Evolutionary conservation across 495 filamentous ascomycete genomes (phyloP).

Genomic region (Rostrohypoxylon terebratum): DNA sequence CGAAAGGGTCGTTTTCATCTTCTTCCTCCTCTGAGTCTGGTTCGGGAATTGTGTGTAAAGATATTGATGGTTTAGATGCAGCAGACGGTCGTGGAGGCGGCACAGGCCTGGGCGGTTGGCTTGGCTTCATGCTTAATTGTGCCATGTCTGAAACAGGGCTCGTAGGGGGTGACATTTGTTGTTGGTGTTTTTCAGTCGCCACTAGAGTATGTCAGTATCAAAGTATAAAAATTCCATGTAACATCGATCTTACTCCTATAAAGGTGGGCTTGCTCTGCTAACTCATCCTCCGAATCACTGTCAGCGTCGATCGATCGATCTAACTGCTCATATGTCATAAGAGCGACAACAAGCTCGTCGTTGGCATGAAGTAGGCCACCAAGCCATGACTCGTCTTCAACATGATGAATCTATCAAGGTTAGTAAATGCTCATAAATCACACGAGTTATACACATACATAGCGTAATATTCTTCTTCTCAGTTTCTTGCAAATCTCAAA

Average conservation of each 20-base stretch:
- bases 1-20: constrained; percentile 82
- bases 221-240: background rate
- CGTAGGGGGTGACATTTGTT: constrained; percentile 54
- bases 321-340: constrained; percentile 94
- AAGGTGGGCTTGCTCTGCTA: constrained; percentile 66
- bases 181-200: constrained; percentile 62
- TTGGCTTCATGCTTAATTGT: constrained; percentile 52
- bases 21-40: constrained; percentile 63
- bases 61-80: constrained; percentile 54
- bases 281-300: constrained; percentile 87
- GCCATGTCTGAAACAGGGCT: constrained; percentile 53
- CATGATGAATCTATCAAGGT: constrained; percentile 72
- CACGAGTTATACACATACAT: constrained; percentile 61
- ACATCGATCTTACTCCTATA: constrained; percentile 59
- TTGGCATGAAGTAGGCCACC: constrained; percentile 85
- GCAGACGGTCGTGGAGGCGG: constrained; percentile 58
- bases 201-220: constrained; percentile 53
- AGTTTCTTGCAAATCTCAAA: constrained; percentile 90
- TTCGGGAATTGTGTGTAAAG: constrained; percentile 49
- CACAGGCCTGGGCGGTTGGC: constrained; percentile 51
- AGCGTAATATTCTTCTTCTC: constrained; percentile 84
- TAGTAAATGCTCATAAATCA: constrained; percentile 11
- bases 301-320: constrained; percentile 97
- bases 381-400: constrained; percentile 85
- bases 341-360: constrained; percentile 85